phyloP scores from a whole-genome alignment of 306 rosid species.

The Pterocarpus santalinus region DNA sequence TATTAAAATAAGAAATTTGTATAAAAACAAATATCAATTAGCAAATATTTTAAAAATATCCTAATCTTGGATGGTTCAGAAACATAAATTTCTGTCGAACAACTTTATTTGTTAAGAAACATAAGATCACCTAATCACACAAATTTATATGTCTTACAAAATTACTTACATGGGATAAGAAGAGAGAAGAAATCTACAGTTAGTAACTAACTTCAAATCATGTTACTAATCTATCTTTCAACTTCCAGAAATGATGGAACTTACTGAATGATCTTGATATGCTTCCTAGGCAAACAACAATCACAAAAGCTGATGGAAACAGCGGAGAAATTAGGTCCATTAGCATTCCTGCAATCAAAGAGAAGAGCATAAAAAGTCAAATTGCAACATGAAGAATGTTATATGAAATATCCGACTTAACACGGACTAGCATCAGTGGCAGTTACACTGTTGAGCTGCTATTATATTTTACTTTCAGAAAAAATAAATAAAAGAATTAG shows the following conservation, averaged over 20 bases:
- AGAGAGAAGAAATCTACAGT: background rate
- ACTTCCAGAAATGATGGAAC: constrained; percentile 46
- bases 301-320: constrained; percentile 88
- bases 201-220: constrained; percentile 6
- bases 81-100: constrained; percentile 9
- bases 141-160: background rate
- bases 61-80: constrained; percentile 38
- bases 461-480: constrained; percentile 17
- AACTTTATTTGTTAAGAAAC: constrained; percentile 20
- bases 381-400: constrained; percentile 14
- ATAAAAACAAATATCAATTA: constrained; percentile 8
- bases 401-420: constrained; percentile 30
- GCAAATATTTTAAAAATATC: background rate
- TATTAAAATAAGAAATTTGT: constrained; percentile 2
- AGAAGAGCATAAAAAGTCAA: constrained; percentile 43
- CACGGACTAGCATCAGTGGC: constrained; percentile 12
- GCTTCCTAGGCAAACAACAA: constrained; percentile 92
- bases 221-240: constrained; percentile 25
- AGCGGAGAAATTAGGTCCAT: constrained; percentile 97
- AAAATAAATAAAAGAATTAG: background rate
- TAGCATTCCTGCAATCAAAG: constrained; percentile 82
- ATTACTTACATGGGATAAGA: background rate
- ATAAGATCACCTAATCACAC: constrained; percentile 9
- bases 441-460: constrained; percentile 7
- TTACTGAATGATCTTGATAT: constrained; percentile 98